These are phyloP conservation scores for Exophiala aquamarina DNA, from an alignment of 2,329 filamentous ascomycete species.

Conservation along the genomic window DNA sequence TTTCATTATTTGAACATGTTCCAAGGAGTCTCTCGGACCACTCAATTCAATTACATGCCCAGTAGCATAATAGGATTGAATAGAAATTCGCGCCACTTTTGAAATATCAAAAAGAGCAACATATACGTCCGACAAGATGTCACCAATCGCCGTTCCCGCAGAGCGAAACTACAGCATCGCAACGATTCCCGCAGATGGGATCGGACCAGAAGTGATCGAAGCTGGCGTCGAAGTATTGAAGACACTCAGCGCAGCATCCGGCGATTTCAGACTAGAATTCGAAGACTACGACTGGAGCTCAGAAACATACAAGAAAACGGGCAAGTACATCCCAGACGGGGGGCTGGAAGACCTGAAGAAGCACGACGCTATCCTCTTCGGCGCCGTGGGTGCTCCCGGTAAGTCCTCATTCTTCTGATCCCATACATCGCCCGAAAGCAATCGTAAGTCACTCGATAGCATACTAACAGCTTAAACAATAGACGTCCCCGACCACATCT, in stretches of 20 bases:
- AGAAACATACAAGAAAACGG: constrained; percentile 64
- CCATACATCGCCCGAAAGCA: too few relatives aligned
- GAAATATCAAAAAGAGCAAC: too few relatives aligned
- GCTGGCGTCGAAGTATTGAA: constrained; percentile 64
- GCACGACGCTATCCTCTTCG: constrained; percentile 68
- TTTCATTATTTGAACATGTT: too few relatives aligned
- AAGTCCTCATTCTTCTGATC: constrained; percentile 7
- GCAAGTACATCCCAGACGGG: constrained; percentile 63
- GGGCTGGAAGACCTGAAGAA: constrained; percentile 57
- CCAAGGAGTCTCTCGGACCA: too few relatives aligned
- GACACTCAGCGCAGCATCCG: constrained; percentile 44
- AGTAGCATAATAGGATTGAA: too few relatives aligned
- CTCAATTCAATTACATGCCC: too few relatives aligned
- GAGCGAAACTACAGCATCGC: constrained; percentile 46
- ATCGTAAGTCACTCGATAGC: too few relatives aligned
- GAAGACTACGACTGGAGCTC: constrained; percentile 67
- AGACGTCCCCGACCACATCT: constrained; percentile 67
- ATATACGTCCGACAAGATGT: too few relatives aligned
- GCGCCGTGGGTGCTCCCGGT: constrained; percentile 64
- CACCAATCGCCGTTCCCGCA: constrained; percentile 1
- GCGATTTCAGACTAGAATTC: constrained; percentile 62
- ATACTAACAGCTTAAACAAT: background rate
- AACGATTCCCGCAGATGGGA: constrained; percentile 69
- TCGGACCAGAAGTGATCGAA: constrained; percentile 66
- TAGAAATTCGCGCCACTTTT: too few relatives aligned